phyloP scores from a whole-genome alignment of 139 green algal species.

The Ettlia oleoabundans region DNA sequence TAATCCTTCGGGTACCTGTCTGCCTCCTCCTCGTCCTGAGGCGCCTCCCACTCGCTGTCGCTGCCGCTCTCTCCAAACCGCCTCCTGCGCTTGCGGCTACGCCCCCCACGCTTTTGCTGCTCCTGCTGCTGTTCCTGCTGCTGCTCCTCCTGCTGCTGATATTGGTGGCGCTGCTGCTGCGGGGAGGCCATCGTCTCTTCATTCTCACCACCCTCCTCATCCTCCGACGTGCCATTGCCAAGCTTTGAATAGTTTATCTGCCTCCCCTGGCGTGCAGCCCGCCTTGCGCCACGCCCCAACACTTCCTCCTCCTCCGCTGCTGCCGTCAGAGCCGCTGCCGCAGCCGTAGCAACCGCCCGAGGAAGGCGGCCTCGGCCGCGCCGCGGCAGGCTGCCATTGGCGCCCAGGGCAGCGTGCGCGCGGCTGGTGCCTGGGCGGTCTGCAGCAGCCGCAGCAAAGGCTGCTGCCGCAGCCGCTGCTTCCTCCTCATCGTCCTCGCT shows the following conservation, averaged over 20 bases:
- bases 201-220: neutral
- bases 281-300: neutral
- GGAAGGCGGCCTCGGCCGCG: no score
- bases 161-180: neutral
- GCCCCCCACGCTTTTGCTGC: no score
- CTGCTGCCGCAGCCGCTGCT: no score
- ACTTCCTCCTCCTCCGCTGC: neutral
- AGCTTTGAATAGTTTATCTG: neutral
- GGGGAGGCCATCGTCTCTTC: neutral
- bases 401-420: neutral
- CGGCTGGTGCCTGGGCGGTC: neutral
- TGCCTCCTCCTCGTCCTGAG: no score
- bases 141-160: slow-evolving; percentile 10
- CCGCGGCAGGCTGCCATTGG: neutral
- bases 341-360: no score
- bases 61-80: no score
- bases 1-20: no score
- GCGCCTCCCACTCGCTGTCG: no score
- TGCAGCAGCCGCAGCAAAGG: neutral
- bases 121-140: neutral
- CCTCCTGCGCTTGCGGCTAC: no score
- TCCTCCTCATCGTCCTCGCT: slow-evolving; percentile 7
- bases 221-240: neutral
- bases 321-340: no score
- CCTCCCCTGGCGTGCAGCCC: no score